Evolutionary conservation across 2,329 filamentous ascomycete genomes (phyloP), one percentile per base, ranked within the genome.

Genomic region (Cercospora sesami): DNA sequence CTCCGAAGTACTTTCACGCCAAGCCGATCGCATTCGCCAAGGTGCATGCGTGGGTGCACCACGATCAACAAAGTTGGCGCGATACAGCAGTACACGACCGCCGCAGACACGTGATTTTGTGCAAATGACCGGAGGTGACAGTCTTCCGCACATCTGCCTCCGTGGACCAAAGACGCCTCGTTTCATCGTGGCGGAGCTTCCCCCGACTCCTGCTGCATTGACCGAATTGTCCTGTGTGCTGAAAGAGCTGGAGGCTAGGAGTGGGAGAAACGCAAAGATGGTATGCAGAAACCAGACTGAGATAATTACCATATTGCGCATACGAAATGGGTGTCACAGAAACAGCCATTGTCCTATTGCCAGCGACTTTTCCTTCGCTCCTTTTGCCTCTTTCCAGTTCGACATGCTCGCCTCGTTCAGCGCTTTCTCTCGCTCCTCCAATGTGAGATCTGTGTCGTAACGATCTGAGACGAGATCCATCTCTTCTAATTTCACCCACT

Each of bases 381-480:
- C 63, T 26, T 68, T 42, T 10, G 67, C 67, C 30, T 68, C 69
- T 23, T 48, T 36, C 67, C 65, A 69, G 14, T 66, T 51, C 12
- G 60, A 62, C 16, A 72, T 57, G 12, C 65, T 68, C n/a, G 67
- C 65, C 18, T 69, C 70, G 5, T 64, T 21, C 48, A 73, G 61
- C 23, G 53, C 67, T 12, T 66, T 66, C 14, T 72, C 69, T 5
- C 70, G 60, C 57, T 73, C 70, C 59, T 72, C 71, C 5, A 48
- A 31, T n/a, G 53, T 66, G 21, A 71, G 60, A 5, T 66, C 68
- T 12, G 63, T 63, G 53, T 73, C 71, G 55, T 65, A 73, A 4
- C 71, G 66, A 66, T 74, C 72, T 9, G 73, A 72, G 8, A 68
- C 63, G 21, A 87, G 72, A 76, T 87, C 85, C 83, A 86, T 86